These are phyloP conservation scores for Cutaneotrichosporon dermatis DNA, from an alignment of 1,284 basidiomycete genomes.

Conservation along the genomic window DNA sequence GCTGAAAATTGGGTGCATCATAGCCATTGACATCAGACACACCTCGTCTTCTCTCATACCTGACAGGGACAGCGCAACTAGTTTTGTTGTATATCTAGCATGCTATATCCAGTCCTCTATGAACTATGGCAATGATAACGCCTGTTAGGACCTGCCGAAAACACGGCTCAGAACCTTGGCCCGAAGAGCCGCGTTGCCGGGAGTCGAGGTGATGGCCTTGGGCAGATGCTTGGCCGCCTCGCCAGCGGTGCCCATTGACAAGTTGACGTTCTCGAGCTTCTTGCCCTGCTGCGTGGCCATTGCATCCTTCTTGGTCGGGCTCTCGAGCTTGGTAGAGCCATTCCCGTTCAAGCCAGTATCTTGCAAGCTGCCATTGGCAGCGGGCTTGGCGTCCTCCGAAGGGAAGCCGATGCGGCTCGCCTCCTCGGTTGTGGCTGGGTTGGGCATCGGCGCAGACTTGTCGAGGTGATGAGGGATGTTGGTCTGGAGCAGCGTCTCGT, in stretches of 20 bases:
- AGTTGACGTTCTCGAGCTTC: conserved; percentile 16
- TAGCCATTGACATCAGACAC: too few species aligned
- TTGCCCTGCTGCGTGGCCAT: neutral
- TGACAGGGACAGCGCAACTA: too few species aligned
- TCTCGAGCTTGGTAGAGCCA: too few species aligned
- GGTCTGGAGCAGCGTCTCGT: conserved; percentile 16
- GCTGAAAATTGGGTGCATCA: too few species aligned
- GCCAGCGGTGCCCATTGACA: conserved; percentile 17
- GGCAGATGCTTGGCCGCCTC: conserved; percentile 25
- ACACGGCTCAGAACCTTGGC: conserved; percentile 37
- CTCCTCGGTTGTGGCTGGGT: neutral
- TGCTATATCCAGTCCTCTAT: neutral
- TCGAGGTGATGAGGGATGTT: neutral
- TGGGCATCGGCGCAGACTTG: neutral
- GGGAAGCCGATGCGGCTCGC: too few species aligned
- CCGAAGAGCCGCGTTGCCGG: conserved; percentile 37
- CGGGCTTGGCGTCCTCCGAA: too few species aligned
- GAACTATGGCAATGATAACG: too few species aligned
- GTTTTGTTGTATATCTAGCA: neutral
- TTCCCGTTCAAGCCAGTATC: too few species aligned
- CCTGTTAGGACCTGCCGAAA: conserved; percentile 28
- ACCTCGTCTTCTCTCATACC: too few species aligned
- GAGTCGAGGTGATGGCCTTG: conserved; percentile 34
- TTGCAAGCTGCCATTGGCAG: too few species aligned
- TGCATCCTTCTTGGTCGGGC: neutral